These are phyloP conservation scores for Antrodiella citrinella DNA, from an alignment of 768 basidiomycete species.

Conservation along the genomic window DNA sequence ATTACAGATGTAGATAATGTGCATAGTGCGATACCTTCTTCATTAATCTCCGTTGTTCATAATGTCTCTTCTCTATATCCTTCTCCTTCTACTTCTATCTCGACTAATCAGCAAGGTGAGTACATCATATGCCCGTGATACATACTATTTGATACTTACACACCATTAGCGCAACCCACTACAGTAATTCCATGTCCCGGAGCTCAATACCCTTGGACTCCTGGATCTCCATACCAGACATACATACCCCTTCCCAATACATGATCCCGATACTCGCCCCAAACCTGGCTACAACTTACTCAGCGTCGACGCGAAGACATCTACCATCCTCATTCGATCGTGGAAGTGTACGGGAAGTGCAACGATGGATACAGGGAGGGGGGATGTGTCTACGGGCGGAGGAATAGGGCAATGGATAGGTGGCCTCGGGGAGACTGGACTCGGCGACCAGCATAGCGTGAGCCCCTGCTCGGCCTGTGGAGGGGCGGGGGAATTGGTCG, in stretches of 20 bases:
- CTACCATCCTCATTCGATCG: not conserved
- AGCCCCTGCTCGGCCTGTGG: not conserved
- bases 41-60: not conserved
- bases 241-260: not conserved
- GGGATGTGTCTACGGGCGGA: not conserved
- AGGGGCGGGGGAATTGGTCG: not conserved
- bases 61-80: not conserved
- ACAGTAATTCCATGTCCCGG: not conserved
- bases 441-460: too few species aligned
- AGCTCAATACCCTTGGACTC: not conserved
- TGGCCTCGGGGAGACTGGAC: too few species aligned
- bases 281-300: not conserved
- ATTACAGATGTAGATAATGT: not conserved
- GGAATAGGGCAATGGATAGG: not conserved
- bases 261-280: not conserved
- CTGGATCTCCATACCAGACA: not conserved
- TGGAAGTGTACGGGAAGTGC: not conserved
- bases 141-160: not conserved
- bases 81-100: not conserved
- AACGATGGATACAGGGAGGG: not conserved
- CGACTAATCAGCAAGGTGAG: not conserved
- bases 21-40: not conserved
- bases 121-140: not conserved
- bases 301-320: not conserved
- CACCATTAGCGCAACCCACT: not conserved